phyloP scores from a whole-genome alignment of 805 yeast genomes.

The Martiniozyma abietophila region DNA sequence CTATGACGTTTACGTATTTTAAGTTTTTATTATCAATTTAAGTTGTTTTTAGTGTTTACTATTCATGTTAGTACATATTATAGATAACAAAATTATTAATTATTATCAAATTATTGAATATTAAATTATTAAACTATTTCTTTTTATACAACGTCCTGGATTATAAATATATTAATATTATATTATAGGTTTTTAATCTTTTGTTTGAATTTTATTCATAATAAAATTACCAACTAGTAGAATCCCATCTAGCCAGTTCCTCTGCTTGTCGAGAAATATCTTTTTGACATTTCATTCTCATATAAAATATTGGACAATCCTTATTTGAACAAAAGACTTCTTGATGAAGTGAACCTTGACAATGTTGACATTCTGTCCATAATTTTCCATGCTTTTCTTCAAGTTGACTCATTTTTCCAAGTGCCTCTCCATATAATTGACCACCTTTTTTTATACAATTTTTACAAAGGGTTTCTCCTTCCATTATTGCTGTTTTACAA shows the following conservation, averaged over 20 bases:
- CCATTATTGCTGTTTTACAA: conserved; percentile 72
- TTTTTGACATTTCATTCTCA: conserved; percentile 83
- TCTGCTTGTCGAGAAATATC: conserved; percentile 48
- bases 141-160: not conserved
- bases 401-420: conserved; percentile 68
- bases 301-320: conserved; percentile 95
- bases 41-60: not conserved
- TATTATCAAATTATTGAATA: no score
- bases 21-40: no score
- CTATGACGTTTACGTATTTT: no score
- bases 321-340: conserved; percentile 92
- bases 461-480: conserved; percentile 49
- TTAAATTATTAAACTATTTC: not conserved
- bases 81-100: not conserved
- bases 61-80: not conserved
- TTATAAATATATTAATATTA: no score
- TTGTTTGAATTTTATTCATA: not conserved
- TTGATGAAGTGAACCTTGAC: conserved; percentile 93
- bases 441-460: conserved; percentile 70
- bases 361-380: conserved; percentile 98
- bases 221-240: conserved; percentile 37
- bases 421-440: conserved; percentile 68
- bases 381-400: conserved; percentile 77
- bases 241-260: conserved; percentile 61
- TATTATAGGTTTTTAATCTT: no score